Percentiles rank a stretch among this genome's conserved stretches.
Conservation (phyloP, 164 flowering plant species). For the Liquidambar formosana region DNA sequence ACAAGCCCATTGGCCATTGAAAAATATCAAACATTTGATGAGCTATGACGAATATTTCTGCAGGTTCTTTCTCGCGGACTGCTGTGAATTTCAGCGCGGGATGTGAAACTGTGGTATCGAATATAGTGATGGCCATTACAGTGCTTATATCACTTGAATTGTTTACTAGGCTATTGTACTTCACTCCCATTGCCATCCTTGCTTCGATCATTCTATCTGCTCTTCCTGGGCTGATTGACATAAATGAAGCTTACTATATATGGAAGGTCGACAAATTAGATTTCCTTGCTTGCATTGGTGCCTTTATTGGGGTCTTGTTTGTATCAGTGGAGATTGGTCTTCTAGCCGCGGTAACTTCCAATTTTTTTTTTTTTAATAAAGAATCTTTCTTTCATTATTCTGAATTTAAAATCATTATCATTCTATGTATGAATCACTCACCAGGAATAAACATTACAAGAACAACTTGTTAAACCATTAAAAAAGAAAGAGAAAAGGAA, state of each 20-base stretch:
- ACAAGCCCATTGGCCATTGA: no score
- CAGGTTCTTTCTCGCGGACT: slow-evolving; percentile 91
- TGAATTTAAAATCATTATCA: no score
- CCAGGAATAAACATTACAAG: no score
- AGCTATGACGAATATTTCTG: neutral
- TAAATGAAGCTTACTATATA: slow-evolving; percentile 49
- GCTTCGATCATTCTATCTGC: slow-evolving; percentile 83
- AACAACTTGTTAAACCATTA: no score
- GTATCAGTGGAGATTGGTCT: slow-evolving; percentile 85
- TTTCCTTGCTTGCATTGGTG: slow-evolving; percentile 72
- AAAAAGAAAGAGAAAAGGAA: no score
- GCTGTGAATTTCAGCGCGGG: slow-evolving; percentile 88
- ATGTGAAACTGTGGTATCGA: slow-evolving; percentile 75
- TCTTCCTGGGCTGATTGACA: slow-evolving; percentile 76
- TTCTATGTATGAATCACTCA: no score
- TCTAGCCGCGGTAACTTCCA: slow-evolving; percentile 55
- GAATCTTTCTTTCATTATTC: no score
- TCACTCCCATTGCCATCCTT: slow-evolving; percentile 76
- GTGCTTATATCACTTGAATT: slow-evolving; percentile 57
- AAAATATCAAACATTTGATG: neutral
- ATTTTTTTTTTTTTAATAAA: neutral
- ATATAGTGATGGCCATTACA: slow-evolving; percentile 78
- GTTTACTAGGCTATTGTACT: slow-evolving; percentile 71
- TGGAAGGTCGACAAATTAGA: slow-evolving; percentile 86
- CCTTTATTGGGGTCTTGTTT: slow-evolving; percentile 82